phyloP scores from a whole-genome alignment of 1,284 basidiomycete genomes.

The Cystobasidium slooffiae region DNA sequence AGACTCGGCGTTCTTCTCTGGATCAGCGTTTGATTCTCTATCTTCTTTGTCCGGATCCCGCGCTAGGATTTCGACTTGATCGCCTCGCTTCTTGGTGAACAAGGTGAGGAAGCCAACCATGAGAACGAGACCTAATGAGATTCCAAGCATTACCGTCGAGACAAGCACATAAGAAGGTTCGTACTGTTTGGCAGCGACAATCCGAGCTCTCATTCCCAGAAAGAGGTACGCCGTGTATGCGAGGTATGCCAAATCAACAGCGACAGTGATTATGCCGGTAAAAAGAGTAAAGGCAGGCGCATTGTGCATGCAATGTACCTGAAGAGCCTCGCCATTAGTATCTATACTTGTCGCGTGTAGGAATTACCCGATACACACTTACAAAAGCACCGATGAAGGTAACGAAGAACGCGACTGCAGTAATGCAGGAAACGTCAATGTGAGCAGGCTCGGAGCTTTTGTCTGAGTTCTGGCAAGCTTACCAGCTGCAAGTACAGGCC shows the following conservation, averaged over 20 bases:
- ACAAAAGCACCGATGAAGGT: conserved; percentile 29
- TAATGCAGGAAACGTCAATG: no score
- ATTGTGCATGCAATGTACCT: conserved; percentile 9
- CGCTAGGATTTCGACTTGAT: background rate
- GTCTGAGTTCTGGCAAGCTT: no score
- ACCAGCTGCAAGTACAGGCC: conserved; percentile 33
- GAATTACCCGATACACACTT: background rate
- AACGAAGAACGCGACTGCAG: no score
- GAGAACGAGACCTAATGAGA: background rate
- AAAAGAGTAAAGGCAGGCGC: background rate
- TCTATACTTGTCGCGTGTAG: background rate
- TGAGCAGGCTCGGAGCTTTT: no score
- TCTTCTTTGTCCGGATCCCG: background rate
- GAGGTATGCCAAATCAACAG: conserved; percentile 26
- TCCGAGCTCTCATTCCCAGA: conserved; percentile 1
- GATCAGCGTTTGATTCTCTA: background rate
- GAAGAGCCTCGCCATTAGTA: conserved; percentile 1
- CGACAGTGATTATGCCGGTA: background rate
- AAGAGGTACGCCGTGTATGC: conserved; percentile 20
- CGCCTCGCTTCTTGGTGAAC: conserved; percentile 6
- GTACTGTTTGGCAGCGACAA: conserved; percentile 11
- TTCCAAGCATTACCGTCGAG: background rate
- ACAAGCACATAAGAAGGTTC: conserved; percentile 2
- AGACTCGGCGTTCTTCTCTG: background rate
- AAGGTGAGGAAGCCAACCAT: conserved; percentile 11